Conservation (phyloP, 306 rosid species). For the Lotus japonicus region DNA sequence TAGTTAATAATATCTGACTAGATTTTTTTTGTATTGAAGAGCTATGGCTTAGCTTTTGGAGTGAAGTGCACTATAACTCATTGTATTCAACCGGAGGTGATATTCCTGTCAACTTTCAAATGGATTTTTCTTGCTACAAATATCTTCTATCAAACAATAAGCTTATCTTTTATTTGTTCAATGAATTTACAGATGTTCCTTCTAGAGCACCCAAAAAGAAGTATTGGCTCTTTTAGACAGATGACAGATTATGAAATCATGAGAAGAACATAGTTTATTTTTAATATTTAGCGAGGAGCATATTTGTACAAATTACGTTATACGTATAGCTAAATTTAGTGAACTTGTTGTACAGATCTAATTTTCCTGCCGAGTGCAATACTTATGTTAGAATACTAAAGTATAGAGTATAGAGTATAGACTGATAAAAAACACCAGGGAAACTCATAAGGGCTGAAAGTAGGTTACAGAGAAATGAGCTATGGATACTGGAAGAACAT, state of each 20-base stretch:
- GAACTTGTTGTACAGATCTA: too few relatives aligned
- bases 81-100: constrained; percentile 71
- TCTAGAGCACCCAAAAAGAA: constrained; percentile 50
- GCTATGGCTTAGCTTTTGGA: constrained; percentile 99
- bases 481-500: too few relatives aligned
- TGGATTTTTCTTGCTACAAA: background rate
- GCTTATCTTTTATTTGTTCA: background rate
- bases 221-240: constrained; percentile 86
- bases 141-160: background rate
- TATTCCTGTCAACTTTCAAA: background rate
- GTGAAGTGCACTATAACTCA: constrained; percentile 97
- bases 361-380: too few relatives aligned
- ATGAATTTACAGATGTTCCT: constrained; percentile 72
- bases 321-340: background rate
- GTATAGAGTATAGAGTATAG: too few relatives aligned
- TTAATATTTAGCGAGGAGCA: background rate
- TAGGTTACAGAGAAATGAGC: too few relatives aligned
- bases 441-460: too few relatives aligned
- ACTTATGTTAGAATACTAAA: too few relatives aligned
- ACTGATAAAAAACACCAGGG: too few relatives aligned
- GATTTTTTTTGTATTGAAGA: constrained; percentile 33
- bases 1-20: background rate
- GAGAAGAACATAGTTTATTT: background rate
- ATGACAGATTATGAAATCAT: constrained; percentile 7
- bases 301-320: constrained; percentile 5